phyloP scores from a whole-genome alignment of 73 alveolate genomes.

The Paramecium bursaria region DNA sequence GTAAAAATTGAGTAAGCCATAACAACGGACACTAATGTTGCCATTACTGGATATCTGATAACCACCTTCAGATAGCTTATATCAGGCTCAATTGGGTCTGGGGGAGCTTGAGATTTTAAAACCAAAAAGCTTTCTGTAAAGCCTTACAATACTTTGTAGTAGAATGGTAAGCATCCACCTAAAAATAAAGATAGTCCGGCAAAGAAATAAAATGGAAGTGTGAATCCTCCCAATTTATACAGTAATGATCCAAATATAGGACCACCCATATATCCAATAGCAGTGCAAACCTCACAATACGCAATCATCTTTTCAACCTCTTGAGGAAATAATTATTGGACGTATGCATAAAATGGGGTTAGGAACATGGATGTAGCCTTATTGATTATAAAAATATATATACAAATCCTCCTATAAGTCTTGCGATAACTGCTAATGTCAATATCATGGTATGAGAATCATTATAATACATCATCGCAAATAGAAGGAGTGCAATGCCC shows the following conservation, averaged over 20 bases:
- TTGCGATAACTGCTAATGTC: neutral
- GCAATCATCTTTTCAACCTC: conserved; percentile 26
- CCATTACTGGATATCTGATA: neutral
- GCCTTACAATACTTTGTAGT: neutral
- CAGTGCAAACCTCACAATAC: conserved; percentile 9
- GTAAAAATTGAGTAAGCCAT: neutral
- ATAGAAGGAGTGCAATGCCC: conserved; percentile 22
- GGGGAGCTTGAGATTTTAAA: neutral
- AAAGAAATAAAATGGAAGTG: conserved; percentile 26
- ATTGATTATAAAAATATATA: neutral
- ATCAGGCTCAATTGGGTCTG: too few relatives aligned
- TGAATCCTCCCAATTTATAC: conserved; percentile 9
- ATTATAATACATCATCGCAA: conserved; percentile 6
- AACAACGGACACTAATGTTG: neutral
- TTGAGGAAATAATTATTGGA: conserved; percentile 22
- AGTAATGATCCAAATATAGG: conserved; percentile 37
- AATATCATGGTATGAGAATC: neutral
- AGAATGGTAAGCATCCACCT: neutral
- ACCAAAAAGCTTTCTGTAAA: neutral
- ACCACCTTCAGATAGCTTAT: neutral
- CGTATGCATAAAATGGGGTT: conserved; percentile 45
- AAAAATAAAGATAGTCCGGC: neutral
- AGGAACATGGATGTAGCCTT: conserved; percentile 48
- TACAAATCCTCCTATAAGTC: conserved; percentile 52
- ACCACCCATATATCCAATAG: conserved; percentile 51